phyloP scores from a whole-genome alignment of 805 yeast genomes.

The Candida parachauliodes region DNA sequence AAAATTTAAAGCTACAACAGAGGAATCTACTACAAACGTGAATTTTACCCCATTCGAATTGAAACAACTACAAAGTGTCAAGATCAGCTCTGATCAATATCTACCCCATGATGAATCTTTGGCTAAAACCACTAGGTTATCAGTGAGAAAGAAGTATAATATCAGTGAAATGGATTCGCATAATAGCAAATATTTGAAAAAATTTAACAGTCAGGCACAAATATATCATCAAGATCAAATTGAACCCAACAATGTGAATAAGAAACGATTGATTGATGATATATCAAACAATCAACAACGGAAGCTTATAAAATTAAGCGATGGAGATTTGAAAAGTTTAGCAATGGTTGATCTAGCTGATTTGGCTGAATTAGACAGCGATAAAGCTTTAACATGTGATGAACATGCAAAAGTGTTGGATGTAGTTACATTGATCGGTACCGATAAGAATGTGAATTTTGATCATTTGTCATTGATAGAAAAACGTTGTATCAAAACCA shows the following conservation, averaged over 20 bases:
- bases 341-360: conserved; percentile 1
- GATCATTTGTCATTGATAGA: conserved; percentile 3
- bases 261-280: not conserved
- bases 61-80: not conserved
- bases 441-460: not conserved
- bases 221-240: not conserved
- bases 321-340: conserved; percentile 1
- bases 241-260: not conserved
- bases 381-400: not conserved
- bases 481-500: conserved; percentile 5
- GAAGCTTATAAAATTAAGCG: conserved; percentile 3
- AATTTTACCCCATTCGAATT: not conserved
- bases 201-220: conserved; percentile 13
- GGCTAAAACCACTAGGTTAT: conserved; percentile 15
- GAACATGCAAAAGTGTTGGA: conserved; percentile 4
- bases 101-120: conserved; percentile 1
- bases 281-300: not conserved
- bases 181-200: conserved; percentile 15
- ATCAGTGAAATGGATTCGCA: conserved; percentile 15
- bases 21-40: not conserved
- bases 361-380: not conserved
- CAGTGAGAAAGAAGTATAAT: conserved; percentile 20
- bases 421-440: not conserved
- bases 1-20: conserved; percentile 18
- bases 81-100: not conserved